Base-by-base conservation (phyloP, 768 basidiomycete genomes). In the Calocybe gangraenosa region DNA sequence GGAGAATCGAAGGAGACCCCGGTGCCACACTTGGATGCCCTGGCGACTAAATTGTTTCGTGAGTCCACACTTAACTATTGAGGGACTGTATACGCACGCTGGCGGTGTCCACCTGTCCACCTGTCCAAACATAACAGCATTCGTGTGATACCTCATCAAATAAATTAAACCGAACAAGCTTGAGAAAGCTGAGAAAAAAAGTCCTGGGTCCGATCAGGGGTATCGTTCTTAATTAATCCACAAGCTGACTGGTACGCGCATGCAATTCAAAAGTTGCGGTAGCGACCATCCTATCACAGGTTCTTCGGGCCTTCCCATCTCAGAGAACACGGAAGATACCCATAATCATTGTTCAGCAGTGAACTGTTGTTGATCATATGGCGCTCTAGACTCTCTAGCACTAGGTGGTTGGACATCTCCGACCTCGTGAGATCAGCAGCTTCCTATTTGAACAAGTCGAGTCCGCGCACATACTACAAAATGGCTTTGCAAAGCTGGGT, bases 191-290 rank as follows among this genome's bases (percentile, higher is more conserved):
- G 15, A 39, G 15, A 22, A 30, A 17, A 13, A 28, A 10, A n/a
- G n/a, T n/a, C 31, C 32, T n/a, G 13, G 41, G 32, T 40, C 37
- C 23, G 35, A 46, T 42, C 48, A 49, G 40, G 44, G 48, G 22
- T 33, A 25, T n/a, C 8, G 11, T 20, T 42, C 36, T 22, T 40
- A 36, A 42, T 35, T 44, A 37, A 44, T 23, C 19, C 40, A 45
- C 34, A 38, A 40, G 20, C 15, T 31, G 15, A 20, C 6, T 9
- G n/a, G 40, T 30, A 22, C 22, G 36, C 22, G 31, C 14, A 30
- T 40, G 25, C 10, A 34, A 22, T 40, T 21, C 23, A 39, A 18
- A 21, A 33, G 31, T 42, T 23, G 21, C 46, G 40, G 40, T 42
- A 36, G 46, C 46, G 40, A 47, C 40, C 25, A 15, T 15, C 8